Base-by-base conservation (phyloP, 2,329 filamentous ascomycete species). In the Immersiporthe knoxdaviesiana region DNA sequence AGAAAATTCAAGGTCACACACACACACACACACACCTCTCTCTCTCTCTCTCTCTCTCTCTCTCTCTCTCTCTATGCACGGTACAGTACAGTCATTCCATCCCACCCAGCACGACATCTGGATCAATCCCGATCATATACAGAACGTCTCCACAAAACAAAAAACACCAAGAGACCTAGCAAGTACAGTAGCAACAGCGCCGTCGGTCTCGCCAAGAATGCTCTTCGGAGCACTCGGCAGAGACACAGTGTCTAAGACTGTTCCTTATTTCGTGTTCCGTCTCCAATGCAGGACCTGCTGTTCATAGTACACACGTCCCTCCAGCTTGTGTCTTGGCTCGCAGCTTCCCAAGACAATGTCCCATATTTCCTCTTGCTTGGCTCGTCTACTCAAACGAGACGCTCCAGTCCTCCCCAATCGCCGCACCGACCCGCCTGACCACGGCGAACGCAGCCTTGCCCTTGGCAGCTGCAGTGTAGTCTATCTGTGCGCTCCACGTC, bases 401-500 rank as follows among this genome's bases (percentile, higher is more conserved):
- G 69, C 75, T 84, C 85, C 86, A 89, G 77, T 88, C 85, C 39
- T 81, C 82, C 12, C 84, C 85, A 71, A 88, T 84, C 66, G 79
- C 80, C 24, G 81, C 83, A 10, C 82, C 84, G 6, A 88, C 81
- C 58, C 84, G 82, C 59, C 83, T 84, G 11, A 89, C 77, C 2
- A 85, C 79, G 3, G 84, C 86, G 77, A 84, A 89, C 4, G 85
- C 82, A 10, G 84, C 84, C 59, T 79, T 79, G 3, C 79, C 81
- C 67, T 82, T 80, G 67, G 80, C 79, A 2, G 83, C 84, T 37
- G 83, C 79, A 71, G 81, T 79, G 76, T 87, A 94, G 72, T 88
- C 87, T 56, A 92, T 83, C 70, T 90, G 81, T 16, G 86, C 85
- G 3, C 85, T 85, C 77, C 85, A 85, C 11, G 79, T 84, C 76